Percentiles rank a stretch among this genome's conserved stretches.
phyloP scores from a whole-genome alignment of 1,139 yeast genomes.

The Diutina neorugosa region DNA sequence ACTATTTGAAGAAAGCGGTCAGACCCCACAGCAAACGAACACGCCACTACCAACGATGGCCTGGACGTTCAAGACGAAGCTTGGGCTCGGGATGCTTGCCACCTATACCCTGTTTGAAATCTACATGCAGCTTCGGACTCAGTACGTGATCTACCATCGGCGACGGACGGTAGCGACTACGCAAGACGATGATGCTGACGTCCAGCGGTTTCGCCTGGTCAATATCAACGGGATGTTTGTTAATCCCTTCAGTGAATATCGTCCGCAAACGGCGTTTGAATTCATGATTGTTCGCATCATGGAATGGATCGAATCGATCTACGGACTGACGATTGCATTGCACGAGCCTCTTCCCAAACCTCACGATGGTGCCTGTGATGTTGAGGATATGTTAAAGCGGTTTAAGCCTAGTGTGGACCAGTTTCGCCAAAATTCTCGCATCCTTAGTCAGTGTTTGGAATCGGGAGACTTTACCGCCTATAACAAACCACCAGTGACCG shows the following conservation, averaged over 20 bases:
- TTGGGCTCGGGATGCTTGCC: constrained; percentile 42
- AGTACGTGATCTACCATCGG: constrained; percentile 42
- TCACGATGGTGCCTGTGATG: constrained; percentile 20
- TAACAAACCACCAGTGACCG: background rate
- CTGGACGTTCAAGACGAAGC: constrained; percentile 13
- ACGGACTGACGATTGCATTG: constrained; percentile 47
- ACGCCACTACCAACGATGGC: background rate
- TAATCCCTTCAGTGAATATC: constrained; percentile 84
- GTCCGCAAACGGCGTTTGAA: constrained; percentile 84
- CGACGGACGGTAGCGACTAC: background rate
- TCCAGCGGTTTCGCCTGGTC: constrained; percentile 32
- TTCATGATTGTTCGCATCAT: constrained; percentile 59
- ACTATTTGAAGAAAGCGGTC: too few relatives aligned
- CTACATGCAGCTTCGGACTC: constrained; percentile 46
- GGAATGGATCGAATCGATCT: constrained; percentile 55
- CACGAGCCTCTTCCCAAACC: constrained; percentile 16
- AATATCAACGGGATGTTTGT: constrained; percentile 71
- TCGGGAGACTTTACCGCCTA: constrained; percentile 11
- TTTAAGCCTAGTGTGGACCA: constrained; percentile 43
- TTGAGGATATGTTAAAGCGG: constrained; percentile 46
- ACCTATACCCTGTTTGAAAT: constrained; percentile 62
- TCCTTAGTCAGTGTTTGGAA: constrained; percentile 18
- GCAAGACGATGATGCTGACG: constrained; percentile 12
- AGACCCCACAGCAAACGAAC: background rate
- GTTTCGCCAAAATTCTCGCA: constrained; percentile 17